Evolutionary conservation across 352 stramenopile genomes (phyloP).

Genomic region (Stramenopiles sp.): DNA sequence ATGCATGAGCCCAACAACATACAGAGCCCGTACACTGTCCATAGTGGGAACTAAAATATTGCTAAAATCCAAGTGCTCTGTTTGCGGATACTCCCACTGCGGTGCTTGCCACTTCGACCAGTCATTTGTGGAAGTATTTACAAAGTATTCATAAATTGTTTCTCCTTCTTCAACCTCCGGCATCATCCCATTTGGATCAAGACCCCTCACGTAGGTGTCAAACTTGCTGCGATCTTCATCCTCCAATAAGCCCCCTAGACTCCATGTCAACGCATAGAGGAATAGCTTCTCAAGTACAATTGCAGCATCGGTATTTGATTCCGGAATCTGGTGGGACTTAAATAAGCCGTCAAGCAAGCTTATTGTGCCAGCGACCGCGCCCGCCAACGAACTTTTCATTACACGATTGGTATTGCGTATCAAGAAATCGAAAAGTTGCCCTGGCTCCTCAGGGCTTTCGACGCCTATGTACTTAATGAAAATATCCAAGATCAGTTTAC

Average conservation of each 20-base stretch:
- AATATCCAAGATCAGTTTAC: neutral
- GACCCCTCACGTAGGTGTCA: constrained; percentile 75
- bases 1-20: constrained; percentile 57
- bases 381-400: neutral
- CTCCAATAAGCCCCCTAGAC: constrained; percentile 79
- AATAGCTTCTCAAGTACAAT: constrained; percentile 83
- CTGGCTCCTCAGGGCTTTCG: neutral
- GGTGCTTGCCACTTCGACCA: constrained; percentile 85
- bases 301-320: too few relatives aligned
- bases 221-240: constrained; percentile 85
- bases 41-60: constrained; percentile 94
- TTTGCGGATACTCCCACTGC: constrained; percentile 80
- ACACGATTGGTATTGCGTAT: constrained; percentile 1
- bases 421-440: neutral
- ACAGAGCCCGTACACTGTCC: constrained; percentile 85
- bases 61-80: constrained; percentile 83
- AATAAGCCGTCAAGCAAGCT: neutral
- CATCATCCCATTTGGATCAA: constrained; percentile 67
- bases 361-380: neutral
- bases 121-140: constrained; percentile 66
- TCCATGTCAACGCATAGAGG: constrained; percentile 88
- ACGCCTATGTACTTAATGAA: constrained; percentile 7
- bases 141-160: constrained; percentile 74
- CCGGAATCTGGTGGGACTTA: constrained; percentile 19
- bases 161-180: constrained; percentile 56